Evolutionary conservation across 768 basidiomycete genomes (phyloP).

Genomic region (Phanerochaete sordida): DNA sequence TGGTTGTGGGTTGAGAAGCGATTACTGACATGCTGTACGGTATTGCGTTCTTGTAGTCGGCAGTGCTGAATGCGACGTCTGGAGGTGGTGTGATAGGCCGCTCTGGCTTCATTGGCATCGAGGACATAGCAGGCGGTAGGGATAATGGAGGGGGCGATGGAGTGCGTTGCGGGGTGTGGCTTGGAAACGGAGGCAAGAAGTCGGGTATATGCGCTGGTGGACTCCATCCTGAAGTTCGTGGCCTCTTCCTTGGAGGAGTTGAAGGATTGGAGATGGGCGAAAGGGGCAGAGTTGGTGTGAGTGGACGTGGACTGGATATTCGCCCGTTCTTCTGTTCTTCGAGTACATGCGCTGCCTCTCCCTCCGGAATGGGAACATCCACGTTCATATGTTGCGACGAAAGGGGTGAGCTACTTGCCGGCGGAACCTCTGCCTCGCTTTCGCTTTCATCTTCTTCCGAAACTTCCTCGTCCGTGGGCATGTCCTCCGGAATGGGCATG

Average conservation of each 20-base stretch:
- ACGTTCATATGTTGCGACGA: constrained; percentile 3
- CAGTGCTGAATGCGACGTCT: constrained; percentile 42
- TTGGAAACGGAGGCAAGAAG: constrained; percentile 68
- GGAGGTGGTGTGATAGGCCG: constrained; percentile 38
- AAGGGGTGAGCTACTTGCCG: background rate
- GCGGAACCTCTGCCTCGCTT: constrained; percentile 16
- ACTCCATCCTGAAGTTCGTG: constrained; percentile 53
- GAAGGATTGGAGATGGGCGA: constrained; percentile 58
- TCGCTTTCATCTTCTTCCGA: constrained; percentile 30
- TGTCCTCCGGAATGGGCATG: constrained; percentile 25
- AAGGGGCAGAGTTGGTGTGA: constrained; percentile 44
- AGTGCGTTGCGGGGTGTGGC: constrained; percentile 29
- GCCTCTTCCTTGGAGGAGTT: constrained; percentile 55
- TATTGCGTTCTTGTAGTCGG: constrained; percentile 69
- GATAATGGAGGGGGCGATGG: constrained; percentile 33
- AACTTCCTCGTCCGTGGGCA: constrained; percentile 28
- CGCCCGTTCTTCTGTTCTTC: background rate
- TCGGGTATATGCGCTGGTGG: constrained; percentile 62
- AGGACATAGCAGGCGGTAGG: constrained; percentile 28
- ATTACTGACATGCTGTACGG: constrained; percentile 75
- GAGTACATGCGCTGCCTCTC: background rate
- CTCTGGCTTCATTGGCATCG: constrained; percentile 29
- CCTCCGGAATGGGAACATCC: constrained; percentile 9
- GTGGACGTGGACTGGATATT: constrained; percentile 17
- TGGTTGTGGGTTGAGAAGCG: constrained; percentile 62